Base-by-base conservation (phyloP, 768 basidiomycete species). In the Paxillus ammoniavirescens region DNA sequence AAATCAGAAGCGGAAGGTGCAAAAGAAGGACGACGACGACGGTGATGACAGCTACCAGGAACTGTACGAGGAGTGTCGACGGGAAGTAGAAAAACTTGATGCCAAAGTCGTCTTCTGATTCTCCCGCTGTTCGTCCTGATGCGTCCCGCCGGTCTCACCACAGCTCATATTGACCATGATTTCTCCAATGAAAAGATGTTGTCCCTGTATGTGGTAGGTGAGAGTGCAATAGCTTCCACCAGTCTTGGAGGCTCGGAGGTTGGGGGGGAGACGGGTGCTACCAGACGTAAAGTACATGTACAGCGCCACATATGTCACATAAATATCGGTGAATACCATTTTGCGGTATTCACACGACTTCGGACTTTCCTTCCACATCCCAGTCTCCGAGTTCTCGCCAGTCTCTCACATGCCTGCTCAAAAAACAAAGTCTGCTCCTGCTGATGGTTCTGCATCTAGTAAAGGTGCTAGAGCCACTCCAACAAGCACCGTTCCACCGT, bases 11-110 rank as follows among this genome's bases (percentile, higher is more conserved):
- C 84, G 82, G 69, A 89, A 85, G 66, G 68, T 71, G 44, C 86
- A 83, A 63, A 73, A 76, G 64, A 86, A 88, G 61, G 79, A 75
- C 14, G 73, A 83, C 41, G 86, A 81, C 38, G 83, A 78, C 21
- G 82, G 81, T 63, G 90, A 92, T 56, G 87, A 89, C 52, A 95
- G 97, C 65, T 96, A 91, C 73, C 80, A 80, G 67, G 89, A 92
- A 64, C 72, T 89, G 55, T 94, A 95, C 71, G 84, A 90, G 42
- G 93, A 97, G 67, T 88, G 91, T 65, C 83, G 79, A 63, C 78
- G 80, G 65, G 96, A 98, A 74, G 91, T 98, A 48, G 83, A 84
- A 72, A 86, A 84, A 67, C 73, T 96, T 59, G 86, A 92, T 73
- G 78, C 82, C 48, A 78, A 81, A 55, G 75, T 91, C 64, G 73